A percentile compares a stretch with the other conserved stretches of the same genome.
Evolutionary conservation across 1,139 yeast species (phyloP).

Genomic region (Hyphopichia burtonii): DNA sequence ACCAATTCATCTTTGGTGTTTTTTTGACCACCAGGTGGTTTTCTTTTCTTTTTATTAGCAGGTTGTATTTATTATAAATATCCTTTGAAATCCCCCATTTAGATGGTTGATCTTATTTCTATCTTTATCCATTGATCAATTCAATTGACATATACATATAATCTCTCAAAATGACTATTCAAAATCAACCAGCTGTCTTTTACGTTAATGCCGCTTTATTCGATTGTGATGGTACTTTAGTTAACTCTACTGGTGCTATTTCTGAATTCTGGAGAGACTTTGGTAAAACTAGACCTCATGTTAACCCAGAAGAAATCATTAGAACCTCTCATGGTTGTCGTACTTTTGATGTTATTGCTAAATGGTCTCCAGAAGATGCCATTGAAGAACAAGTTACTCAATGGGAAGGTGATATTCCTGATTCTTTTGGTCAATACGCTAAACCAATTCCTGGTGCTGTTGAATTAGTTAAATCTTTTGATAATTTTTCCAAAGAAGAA

Average conservation of each 20-base stretch:
- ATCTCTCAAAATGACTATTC: conserved; percentile 20
- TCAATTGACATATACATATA: background rate
- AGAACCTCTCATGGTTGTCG: conserved; percentile 16
- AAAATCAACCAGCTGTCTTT: conserved; percentile 14
- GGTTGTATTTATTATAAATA: background rate
- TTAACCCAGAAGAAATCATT: conserved; percentile 15
- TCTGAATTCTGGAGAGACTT: conserved; percentile 15
- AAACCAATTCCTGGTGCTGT: conserved; percentile 16
- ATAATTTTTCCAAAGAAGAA: conserved; percentile 9
- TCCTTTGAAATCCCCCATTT: background rate
- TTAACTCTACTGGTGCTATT: conserved; percentile 16
- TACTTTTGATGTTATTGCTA: conserved; percentile 15
- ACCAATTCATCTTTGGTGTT: background rate
- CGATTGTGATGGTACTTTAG: conserved; percentile 16
- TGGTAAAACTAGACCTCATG: conserved; percentile 15
- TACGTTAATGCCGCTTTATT: conserved; percentile 14
- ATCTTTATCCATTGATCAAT: background rate
- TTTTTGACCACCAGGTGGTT: too few relatives aligned
- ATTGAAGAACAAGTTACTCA: conserved; percentile 14
- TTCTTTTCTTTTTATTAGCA: background rate
- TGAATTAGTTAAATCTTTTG: conserved; percentile 12
- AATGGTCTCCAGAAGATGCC: conserved; percentile 17
- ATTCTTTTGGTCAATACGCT: conserved; percentile 13
- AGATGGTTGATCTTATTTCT: too few relatives aligned
- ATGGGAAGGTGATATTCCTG: conserved; percentile 16